Evolutionary conservation across 2,329 filamentous ascomycete species (phyloP).

Genomic region (Zymoseptoria pseudotritici): DNA sequence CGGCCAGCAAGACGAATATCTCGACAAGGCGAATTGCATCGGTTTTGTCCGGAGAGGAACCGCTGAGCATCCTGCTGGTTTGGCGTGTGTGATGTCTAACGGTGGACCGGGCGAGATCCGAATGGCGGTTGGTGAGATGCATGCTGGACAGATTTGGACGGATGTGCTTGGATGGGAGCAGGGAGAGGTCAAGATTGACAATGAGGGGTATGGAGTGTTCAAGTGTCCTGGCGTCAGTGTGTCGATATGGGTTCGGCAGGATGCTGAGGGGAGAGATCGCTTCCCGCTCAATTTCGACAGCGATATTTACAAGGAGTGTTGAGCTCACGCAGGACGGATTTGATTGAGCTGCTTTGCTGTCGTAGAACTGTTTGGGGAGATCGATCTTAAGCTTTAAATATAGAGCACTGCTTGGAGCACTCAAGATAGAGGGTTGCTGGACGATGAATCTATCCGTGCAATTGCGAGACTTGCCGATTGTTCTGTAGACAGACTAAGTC

Average conservation of each 20-base stretch:
- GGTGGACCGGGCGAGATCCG: slow-evolving; percentile 36
- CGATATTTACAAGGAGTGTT: slow-evolving; percentile 13
- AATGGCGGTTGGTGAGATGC: slow-evolving; percentile 52
- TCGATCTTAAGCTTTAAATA: not conserved
- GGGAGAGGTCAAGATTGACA: slow-evolving; percentile 51
- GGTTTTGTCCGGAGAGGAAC: slow-evolving; percentile 52
- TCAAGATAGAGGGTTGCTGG: too few relatives aligned
- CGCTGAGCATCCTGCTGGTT: slow-evolving; percentile 41
- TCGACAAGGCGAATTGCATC: slow-evolving; percentile 53
- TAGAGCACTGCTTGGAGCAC: too few relatives aligned
- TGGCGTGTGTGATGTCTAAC: slow-evolving; percentile 43
- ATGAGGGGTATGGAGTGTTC: slow-evolving; percentile 53
- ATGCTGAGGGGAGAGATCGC: slow-evolving; percentile 46
- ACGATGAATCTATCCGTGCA: too few relatives aligned
- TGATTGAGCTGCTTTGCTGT: not conserved
- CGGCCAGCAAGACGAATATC: slow-evolving; percentile 56
- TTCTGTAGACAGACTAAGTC: not conserved
- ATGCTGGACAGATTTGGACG: slow-evolving; percentile 53
- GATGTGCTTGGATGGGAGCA: slow-evolving; percentile 54
- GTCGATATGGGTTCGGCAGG: slow-evolving; percentile 54
- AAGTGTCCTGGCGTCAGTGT: slow-evolving; percentile 48
- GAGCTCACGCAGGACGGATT: too few relatives aligned
- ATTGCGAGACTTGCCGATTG: too few relatives aligned
- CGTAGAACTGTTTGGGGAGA: not conserved
- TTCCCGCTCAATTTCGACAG: slow-evolving; percentile 32